phyloP scores from a whole-genome alignment of 345 rosid species.

The Acer campestre region DNA sequence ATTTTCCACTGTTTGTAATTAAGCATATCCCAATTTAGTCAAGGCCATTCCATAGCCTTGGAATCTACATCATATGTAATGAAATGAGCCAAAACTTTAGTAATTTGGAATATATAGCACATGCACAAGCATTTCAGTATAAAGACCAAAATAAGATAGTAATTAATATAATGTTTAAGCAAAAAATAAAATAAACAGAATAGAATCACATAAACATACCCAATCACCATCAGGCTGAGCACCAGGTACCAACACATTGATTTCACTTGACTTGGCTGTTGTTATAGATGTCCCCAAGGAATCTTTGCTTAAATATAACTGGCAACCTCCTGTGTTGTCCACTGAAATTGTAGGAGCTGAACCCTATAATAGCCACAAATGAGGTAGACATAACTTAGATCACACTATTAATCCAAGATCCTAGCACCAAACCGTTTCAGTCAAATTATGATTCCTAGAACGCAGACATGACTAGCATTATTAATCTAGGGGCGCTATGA shows the following conservation, averaged over 20 bases:
- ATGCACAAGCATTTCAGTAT: slow-evolving; percentile 1
- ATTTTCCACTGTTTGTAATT: background rate
- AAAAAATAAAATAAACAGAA: slow-evolving; percentile 4
- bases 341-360: slow-evolving; percentile 94
- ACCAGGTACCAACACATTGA: slow-evolving; percentile 87
- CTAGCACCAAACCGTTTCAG: slow-evolving; percentile 3
- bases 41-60: slow-evolving; percentile 7
- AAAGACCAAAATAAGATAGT: background rate
- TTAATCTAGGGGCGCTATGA: background rate
- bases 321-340: slow-evolving; percentile 91
- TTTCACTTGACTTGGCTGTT: slow-evolving; percentile 94
- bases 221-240: slow-evolving; percentile 65
- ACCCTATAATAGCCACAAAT: slow-evolving; percentile 52
- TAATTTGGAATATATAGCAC: background rate
- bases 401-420: background rate
- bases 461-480: background rate
- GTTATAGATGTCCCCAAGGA: slow-evolving; percentile 75
- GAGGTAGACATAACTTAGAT: slow-evolving; percentile 14
- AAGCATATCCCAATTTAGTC: background rate
- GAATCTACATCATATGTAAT: background rate
- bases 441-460: background rate
- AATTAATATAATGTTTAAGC: background rate
- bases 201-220: slow-evolving; percentile 49
- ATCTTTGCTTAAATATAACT: slow-evolving; percentile 79
- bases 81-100: background rate